These are phyloP conservation scores for Paraphoma sp. DNA, from an alignment of 2,329 filamentous ascomycete genomes.

Conservation along the genomic window DNA sequence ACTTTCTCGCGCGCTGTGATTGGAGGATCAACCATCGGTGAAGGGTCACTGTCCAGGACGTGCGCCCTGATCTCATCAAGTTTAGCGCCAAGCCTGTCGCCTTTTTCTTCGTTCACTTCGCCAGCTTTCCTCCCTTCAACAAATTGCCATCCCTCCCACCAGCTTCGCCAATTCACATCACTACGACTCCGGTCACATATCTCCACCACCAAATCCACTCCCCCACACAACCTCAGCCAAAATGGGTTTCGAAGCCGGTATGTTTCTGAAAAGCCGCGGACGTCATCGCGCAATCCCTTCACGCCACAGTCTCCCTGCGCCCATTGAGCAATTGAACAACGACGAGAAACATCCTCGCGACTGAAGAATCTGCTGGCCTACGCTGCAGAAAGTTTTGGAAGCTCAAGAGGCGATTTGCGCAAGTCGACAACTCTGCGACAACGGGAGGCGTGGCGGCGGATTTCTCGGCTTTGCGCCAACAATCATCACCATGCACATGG, in stretches of 20 bases:
- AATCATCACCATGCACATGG: constrained; percentile 9
- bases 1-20: constrained; percentile 20
- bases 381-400: constrained; percentile 1
- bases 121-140: constrained; percentile 29
- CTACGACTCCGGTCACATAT: constrained; percentile 21
- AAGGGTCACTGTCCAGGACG: not conserved
- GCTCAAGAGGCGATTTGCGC: constrained; percentile 18
- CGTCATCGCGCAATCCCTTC: constrained; percentile 35
- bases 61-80: constrained; percentile 17
- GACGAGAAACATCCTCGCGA: constrained; percentile 8
- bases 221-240: constrained; percentile 32
- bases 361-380: constrained; percentile 5
- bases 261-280: constrained; percentile 35
- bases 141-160: constrained; percentile 15
- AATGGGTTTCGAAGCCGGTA: constrained; percentile 52
- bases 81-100: constrained; percentile 17
- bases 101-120: constrained; percentile 31
- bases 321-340: constrained; percentile 34
- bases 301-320: constrained; percentile 21
- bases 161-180: constrained; percentile 16
- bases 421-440: constrained; percentile 35
- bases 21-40: constrained; percentile 9
- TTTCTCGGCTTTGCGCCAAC: constrained; percentile 9
- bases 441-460: constrained; percentile 22
- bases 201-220: constrained; percentile 17